Conservation (phyloP, 208 protist genomes). For the Trypanosoma cruzi region DNA sequence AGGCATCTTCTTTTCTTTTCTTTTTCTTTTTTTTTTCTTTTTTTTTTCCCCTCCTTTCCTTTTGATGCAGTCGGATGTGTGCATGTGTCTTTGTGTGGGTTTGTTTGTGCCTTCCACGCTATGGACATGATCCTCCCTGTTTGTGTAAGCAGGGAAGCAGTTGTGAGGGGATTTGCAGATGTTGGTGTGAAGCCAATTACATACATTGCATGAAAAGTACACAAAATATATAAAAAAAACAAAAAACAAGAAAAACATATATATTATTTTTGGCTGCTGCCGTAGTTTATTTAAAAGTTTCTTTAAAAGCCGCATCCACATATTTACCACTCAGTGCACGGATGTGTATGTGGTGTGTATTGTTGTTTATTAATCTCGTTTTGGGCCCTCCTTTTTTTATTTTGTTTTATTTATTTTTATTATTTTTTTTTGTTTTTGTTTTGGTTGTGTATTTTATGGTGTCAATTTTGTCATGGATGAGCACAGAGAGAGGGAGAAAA, state of each 20-base stretch:
- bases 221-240: too few species aligned
- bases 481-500: neutral
- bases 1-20: neutral
- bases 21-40: neutral
- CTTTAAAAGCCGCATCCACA: neutral
- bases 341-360: neutral
- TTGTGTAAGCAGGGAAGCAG: too few species aligned
- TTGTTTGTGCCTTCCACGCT: too few species aligned
- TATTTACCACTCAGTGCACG: neutral
- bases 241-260: too few species aligned
- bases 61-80: neutral
- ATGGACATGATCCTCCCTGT: too few species aligned
- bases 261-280: conserved; percentile 17
- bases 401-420: conserved; percentile 19
- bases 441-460: neutral
- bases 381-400: conserved; percentile 13
- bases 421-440: conserved; percentile 30
- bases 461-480: too few species aligned
- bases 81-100: neutral
- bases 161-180: too few species aligned
- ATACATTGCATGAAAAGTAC: too few species aligned
- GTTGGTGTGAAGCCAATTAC: too few species aligned
- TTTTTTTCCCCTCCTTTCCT: neutral
- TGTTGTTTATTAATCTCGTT: conserved; percentile 19
- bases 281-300: conserved; percentile 1